These are phyloP conservation scores for Flueggea neowawraea DNA, from an alignment of 441 rosid genomes.

Conservation along the genomic window DNA sequence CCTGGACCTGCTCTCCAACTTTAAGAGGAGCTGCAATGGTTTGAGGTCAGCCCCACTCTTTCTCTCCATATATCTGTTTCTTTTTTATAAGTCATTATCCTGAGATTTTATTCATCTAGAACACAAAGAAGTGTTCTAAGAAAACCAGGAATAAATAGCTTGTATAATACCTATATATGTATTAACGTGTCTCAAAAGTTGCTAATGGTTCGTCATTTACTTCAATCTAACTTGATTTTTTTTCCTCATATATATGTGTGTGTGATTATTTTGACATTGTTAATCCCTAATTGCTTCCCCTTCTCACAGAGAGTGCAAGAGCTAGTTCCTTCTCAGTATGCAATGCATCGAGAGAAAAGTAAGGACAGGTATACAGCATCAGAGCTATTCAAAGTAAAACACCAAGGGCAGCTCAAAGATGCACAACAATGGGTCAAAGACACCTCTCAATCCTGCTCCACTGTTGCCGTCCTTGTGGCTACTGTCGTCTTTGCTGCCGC, in stretches of 20 bases:
- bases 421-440: slow-evolving; percentile 21
- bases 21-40: slow-evolving; percentile 20
- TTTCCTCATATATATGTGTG: too few relatives aligned
- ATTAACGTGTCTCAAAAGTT: too few relatives aligned
- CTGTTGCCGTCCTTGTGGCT: slow-evolving; percentile 18
- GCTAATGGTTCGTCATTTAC: too few relatives aligned
- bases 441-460: slow-evolving; percentile 23
- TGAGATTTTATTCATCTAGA: too few relatives aligned
- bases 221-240: too few relatives aligned
- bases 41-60: slow-evolving; percentile 10
- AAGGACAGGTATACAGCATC: neutral
- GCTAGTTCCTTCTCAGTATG: slow-evolving; percentile 10
- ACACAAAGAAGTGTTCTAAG: too few relatives aligned
- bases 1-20: slow-evolving; percentile 15
- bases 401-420: neutral
- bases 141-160: too few relatives aligned
- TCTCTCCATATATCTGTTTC: too few relatives aligned
- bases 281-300: neutral
- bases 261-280: neutral
- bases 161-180: too few relatives aligned
- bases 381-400: slow-evolving; percentile 9
- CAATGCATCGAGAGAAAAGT: slow-evolving; percentile 1
- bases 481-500: slow-evolving; percentile 22
- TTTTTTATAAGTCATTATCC: too few relatives aligned
- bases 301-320: slow-evolving; percentile 4